phyloP scores from a whole-genome alignment of 345 rosid species.

The Pugionium cornutum region DNA sequence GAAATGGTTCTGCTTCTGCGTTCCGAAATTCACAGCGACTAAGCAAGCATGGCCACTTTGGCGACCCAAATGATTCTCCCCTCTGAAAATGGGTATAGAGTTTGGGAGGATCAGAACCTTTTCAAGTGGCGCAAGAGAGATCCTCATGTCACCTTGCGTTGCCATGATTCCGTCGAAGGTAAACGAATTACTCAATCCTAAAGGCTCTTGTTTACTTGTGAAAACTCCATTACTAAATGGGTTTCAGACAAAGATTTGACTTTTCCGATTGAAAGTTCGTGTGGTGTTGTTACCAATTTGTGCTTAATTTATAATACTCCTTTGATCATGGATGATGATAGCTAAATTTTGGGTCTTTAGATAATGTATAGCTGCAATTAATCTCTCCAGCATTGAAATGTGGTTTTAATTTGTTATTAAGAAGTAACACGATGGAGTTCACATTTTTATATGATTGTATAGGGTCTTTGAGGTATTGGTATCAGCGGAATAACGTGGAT shows the following conservation, averaged over 20 bases:
- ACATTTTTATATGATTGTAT: not conserved
- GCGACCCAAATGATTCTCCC: constrained; percentile 54
- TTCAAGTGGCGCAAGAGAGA: constrained; percentile 90
- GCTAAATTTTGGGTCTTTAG: no score
- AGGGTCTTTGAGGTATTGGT: constrained; percentile 90
- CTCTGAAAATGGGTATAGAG: constrained; percentile 55
- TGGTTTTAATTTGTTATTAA: no score
- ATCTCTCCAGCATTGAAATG: not conserved
- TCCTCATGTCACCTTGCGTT: constrained; percentile 79
- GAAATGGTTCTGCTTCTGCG: constrained; percentile 26
- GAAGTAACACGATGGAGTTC: no score
- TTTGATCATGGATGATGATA: not conserved
- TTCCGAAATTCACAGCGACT: not conserved
- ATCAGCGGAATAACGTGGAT: constrained; percentile 74
- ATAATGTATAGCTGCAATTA: not conserved
- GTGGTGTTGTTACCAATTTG: no score
- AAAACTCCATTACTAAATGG: not conserved
- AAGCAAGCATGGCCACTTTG: constrained; percentile 46
- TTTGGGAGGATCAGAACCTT: constrained; percentile 83
- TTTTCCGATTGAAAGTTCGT: no score
- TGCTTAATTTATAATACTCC: no score
- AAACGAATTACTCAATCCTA: no score
- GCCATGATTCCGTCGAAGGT: constrained; percentile 93
- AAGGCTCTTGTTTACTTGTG: not conserved
- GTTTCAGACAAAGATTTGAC: no score